Base-by-base conservation (phyloP, 177 flowering plant species). In the Vitis hybrid region DNA sequence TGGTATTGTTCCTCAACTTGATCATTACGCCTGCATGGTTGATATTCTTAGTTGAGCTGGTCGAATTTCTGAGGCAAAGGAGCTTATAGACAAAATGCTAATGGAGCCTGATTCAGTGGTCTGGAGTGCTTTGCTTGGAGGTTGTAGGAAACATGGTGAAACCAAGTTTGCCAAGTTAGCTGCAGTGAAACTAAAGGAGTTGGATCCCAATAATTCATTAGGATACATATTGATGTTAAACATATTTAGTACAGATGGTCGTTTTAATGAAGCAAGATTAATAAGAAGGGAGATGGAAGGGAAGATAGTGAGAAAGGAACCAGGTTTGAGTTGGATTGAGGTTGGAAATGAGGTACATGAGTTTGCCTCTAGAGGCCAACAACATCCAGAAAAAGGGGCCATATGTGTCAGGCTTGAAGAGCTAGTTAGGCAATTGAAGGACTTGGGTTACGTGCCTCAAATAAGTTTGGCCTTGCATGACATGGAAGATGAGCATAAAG, bases 11-110 rank as follows among this genome's bases (percentile, higher is more conserved):
- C 92, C 90, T 70, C 84, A 85, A 72, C 78, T 82, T 41, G 94
- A 92, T 74, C 97, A 91, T 60, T 90, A 74, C 68, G 91, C 97
- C 7, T 86, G 91, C 74, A 83, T 92, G 86, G 87, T 87, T 60
- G 97, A 92, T 71, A 80, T 88, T 73, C 80, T 86, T 32, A 92
- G 92, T 17, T 78, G 91, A 63, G 84, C 85, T 58, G 96, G 96
- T 18, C 73, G 64, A 9, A 52, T 87, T 57, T 18, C 6, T 3
- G 87, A 89, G 77, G 94, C 97, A 11, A 76, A 80, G 78, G 75
- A 78, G 63, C 67, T 91, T 21, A 81, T 92, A 56, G 70, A 52
- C 21, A 70, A 59, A 66, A 89, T 90, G 93, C 91, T 92, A 13
- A 75, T 90, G 84, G 69, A 83, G 50, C 88, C 91, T 24, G 97